Conservation (phyloP, 2,329 filamentous ascomycete genomes). For the Aotearoamyces nothofagi region DNA sequence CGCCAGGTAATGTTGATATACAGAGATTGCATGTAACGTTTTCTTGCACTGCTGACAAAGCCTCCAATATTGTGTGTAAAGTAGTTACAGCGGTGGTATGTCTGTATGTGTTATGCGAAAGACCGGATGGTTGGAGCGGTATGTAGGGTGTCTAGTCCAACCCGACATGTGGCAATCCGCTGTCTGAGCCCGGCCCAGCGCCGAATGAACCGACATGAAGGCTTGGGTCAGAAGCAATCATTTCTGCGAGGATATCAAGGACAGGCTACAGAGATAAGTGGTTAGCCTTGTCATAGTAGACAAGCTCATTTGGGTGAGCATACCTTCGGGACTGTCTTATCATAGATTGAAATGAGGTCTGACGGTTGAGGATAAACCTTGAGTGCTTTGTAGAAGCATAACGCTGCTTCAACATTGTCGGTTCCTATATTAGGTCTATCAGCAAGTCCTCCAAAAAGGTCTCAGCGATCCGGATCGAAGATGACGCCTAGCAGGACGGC, state of each 20-base stretch:
- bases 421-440: slow-evolving; percentile 40
- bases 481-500: too few species aligned
- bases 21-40: slow-evolving; percentile 4
- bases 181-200: slow-evolving; percentile 15
- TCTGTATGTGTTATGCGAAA: slow-evolving; percentile 4
- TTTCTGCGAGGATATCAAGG: slow-evolving; percentile 90
- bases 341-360: slow-evolving; percentile 92
- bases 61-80: slow-evolving; percentile 2
- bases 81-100: slow-evolving; percentile 7
- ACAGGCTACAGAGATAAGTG: slow-evolving; percentile 44
- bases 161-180: slow-evolving; percentile 14
- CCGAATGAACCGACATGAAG: slow-evolving; percentile 39
- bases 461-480: too few species aligned
- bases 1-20: slow-evolving; percentile 15
- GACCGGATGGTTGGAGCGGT: slow-evolving; percentile 2
- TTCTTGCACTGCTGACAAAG: not conserved
- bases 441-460: too few species aligned
- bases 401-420: slow-evolving; percentile 65
- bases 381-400: slow-evolving; percentile 95
- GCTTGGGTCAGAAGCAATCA: slow-evolving; percentile 83
- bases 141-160: slow-evolving; percentile 14
- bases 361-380: slow-evolving; percentile 94
- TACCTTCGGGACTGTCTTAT: slow-evolving; percentile 96
- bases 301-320: slow-evolving; percentile 1
- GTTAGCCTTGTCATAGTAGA: slow-evolving; percentile 1